A percentile compares a stretch with the other conserved stretches of the same genome.
These are phyloP conservation scores for Podaxis carcinomalis DNA, from an alignment of 768 basidiomycete species.

Conservation along the genomic window DNA sequence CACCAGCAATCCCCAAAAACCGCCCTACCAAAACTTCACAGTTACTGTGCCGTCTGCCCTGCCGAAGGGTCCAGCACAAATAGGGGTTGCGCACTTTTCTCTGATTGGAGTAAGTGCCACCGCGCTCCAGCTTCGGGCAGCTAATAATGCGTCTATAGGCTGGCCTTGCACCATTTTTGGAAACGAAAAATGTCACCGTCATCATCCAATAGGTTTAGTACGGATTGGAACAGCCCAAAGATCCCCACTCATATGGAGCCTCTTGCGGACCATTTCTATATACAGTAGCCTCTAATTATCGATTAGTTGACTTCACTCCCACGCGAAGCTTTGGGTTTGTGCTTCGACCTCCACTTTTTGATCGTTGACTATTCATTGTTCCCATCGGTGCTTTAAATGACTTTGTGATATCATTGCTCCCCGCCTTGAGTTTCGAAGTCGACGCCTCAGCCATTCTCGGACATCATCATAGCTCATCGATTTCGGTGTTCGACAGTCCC, in stretches of 20 bases:
- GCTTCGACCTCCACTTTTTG: neutral
- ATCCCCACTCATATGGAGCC: neutral
- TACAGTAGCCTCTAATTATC: neutral
- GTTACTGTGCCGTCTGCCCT: conserved; percentile 1
- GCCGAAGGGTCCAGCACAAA: neutral
- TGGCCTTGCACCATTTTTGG: conserved; percentile 2
- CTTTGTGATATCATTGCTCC: neutral
- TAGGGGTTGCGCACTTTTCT: conserved; percentile 5
- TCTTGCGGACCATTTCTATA: neutral
- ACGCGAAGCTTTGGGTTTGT: neutral
- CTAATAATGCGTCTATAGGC: neutral
- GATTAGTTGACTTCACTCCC: neutral
- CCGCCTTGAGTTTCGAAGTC: neutral
- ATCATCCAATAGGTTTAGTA: neutral
- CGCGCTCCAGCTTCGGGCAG: too few relatives aligned
- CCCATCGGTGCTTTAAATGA: neutral
- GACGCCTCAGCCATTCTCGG: neutral
- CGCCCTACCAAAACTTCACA: conserved; percentile 26
- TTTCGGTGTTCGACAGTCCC: too few relatives aligned
- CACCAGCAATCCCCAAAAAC: conserved; percentile 19
- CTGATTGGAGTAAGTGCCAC: neutral
- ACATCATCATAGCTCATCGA: too few relatives aligned
- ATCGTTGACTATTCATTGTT: neutral
- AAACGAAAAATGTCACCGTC: conserved; percentile 2
- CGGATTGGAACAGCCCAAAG: neutral